phyloP scores from a whole-genome alignment of 1,284 basidiomycete genomes.

The Ustilago tritici region DNA sequence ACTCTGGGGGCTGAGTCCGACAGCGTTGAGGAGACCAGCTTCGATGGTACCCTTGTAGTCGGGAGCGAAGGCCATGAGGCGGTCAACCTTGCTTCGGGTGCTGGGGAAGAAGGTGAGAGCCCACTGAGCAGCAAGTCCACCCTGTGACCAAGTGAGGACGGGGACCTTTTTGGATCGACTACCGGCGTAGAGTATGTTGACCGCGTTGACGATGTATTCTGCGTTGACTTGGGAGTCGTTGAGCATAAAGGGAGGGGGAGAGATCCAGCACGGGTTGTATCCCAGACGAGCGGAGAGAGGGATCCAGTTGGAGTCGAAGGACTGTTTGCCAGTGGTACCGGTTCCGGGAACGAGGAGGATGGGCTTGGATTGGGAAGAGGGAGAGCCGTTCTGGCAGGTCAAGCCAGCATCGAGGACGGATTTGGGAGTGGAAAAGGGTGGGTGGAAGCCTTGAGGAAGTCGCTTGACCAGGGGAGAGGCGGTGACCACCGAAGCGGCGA shows the following conservation, averaged over 20 bases:
- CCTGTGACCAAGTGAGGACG: slow-evolving; percentile 47
- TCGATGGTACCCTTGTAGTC: slow-evolving; percentile 43
- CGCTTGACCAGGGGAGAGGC: slow-evolving; percentile 28
- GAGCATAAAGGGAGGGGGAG: slow-evolving; percentile 44
- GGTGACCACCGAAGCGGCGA: neutral
- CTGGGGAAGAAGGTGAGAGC: slow-evolving; percentile 44
- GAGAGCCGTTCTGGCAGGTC: slow-evolving; percentile 20
- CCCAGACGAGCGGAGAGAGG: slow-evolving; percentile 31
- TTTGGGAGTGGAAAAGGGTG: slow-evolving; percentile 17
- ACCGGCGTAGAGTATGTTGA: slow-evolving; percentile 20
- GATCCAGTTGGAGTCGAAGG: slow-evolving; percentile 45
- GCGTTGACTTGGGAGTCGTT: slow-evolving; percentile 41
- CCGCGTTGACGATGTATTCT: slow-evolving; percentile 50
- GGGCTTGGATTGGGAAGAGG: slow-evolving; percentile 33
- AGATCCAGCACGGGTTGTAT: slow-evolving; percentile 43
- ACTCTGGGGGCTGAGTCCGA: neutral
- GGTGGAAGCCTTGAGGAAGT: slow-evolving; percentile 26
- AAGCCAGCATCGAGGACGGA: slow-evolving; percentile 22
- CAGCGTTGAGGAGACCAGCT: slow-evolving; percentile 13
- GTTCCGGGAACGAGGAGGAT: slow-evolving; percentile 51
- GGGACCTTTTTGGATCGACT: slow-evolving; percentile 20
- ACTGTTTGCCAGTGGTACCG: slow-evolving; percentile 19
- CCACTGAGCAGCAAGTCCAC: slow-evolving; percentile 32
- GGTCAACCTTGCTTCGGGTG: slow-evolving; percentile 21
- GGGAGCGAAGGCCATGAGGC: slow-evolving; percentile 39